Percentiles rank a stretch among this genome's conserved stretches.
Conservation (phyloP, 345 rosid species). For the Bruguiera sexangula region DNA sequence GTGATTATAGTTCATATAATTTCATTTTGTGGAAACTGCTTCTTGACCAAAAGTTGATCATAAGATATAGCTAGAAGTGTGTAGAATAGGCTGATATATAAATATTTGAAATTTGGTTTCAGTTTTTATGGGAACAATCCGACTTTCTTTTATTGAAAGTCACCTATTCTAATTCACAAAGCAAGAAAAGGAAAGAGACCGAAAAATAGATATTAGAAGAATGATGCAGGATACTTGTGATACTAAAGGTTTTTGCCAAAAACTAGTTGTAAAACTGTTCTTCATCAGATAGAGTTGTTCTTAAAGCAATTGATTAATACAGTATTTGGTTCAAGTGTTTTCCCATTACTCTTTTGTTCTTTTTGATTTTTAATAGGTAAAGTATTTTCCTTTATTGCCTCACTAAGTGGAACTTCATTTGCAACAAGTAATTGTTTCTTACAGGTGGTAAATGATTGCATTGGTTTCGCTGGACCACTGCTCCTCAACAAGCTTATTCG, state of each 20-base stretch:
- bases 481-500: conserved; percentile 77
- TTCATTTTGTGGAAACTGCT: not conserved
- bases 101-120: not conserved
- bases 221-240: too few relatives aligned
- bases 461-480: conserved; percentile 80
- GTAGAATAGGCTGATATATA: too few relatives aligned
- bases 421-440: conserved; percentile 15
- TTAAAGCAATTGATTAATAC: not conserved
- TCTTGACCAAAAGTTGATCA: not conserved
- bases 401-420: too few relatives aligned
- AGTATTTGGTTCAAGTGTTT: not conserved
- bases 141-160: not conserved
- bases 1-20: not conserved
- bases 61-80: too few relatives aligned
- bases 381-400: too few relatives aligned
- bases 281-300: not conserved
- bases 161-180: not conserved
- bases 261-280: not conserved
- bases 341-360: not conserved
- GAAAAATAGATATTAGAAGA: not conserved
- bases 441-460: conserved; percentile 75
- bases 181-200: not conserved
- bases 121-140: not conserved
- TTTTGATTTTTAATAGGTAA: too few relatives aligned
- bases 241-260: too few relatives aligned